Evolutionary conservation across 2,329 filamentous ascomycete genomes (phyloP), one percentile per base, ranked within the genome.

Genomic region (Arthrobotrys megalospora): DNA sequence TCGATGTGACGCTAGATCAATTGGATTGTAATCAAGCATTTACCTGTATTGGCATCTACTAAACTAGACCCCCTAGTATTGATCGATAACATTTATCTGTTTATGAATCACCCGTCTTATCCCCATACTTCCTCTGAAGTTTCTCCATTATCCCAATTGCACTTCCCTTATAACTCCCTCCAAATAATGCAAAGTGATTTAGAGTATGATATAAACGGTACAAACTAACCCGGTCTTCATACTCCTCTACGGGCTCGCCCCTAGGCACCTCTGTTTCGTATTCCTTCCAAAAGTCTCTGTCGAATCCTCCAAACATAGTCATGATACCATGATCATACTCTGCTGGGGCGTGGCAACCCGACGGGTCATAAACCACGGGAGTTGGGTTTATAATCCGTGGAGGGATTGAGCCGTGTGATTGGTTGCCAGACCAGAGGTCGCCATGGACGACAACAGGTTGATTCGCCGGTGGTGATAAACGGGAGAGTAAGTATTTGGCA

Each of bases 311-410:
- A 87, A 97, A 98, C 94, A 97, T 97, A 64, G 88, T 89, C 94
- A 97, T 97, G 80, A 97, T 97, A 0, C 95, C 95, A 65, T 97
- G 86, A 81, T 97, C 95, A 84, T 91, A 97, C 86, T 98, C 95
- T 1, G 88, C 91, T 83, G 97, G 94, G 0, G 91, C 93, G 82
- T 96, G 97, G 80, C 92, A 92, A 48, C 90, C 88, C 1, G 91
- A 91, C 0, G 94, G 90, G 83, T 97, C 95, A 82, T 90, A 97
- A 0, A 97, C 89, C 21, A 79, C 64, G 0, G 76, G 63, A n/a
- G 64, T 70, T n/a, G 69, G 19, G 34, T 6, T 32, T 3, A 41
- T 8, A n/a, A 75, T 65, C 5, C 69, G 69, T 6, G 69, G 69
- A 12, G 68, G 76, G 11, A 79, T 79, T 5, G 76, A 75, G 6